These are phyloP conservation scores for Leccinum insolens DNA, from an alignment of 1,284 basidiomycete species.

Conservation along the genomic window DNA sequence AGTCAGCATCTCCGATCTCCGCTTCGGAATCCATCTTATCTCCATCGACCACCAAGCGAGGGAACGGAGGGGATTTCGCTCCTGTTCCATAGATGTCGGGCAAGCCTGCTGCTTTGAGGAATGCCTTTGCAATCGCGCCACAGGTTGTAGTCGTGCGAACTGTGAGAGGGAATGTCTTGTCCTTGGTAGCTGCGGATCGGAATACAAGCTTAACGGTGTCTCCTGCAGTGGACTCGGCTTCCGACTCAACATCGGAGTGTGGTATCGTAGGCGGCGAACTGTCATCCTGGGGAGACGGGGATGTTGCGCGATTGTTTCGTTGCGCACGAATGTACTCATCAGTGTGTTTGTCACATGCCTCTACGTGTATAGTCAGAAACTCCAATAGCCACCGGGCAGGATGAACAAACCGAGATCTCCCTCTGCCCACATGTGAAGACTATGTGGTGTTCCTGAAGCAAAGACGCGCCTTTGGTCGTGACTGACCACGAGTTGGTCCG, in stretches of 20 bases:
- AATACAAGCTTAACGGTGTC: conserved; percentile 65
- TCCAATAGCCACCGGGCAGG: not conserved
- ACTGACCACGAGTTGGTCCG: conserved; percentile 56
- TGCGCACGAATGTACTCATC: conserved; percentile 60
- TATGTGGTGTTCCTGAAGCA: conserved; percentile 64
- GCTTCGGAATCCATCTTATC: conserved; percentile 60
- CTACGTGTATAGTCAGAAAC: conserved; percentile 40
- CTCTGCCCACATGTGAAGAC: conserved; percentile 66
- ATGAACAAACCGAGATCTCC: conserved; percentile 59
- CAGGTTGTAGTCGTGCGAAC: conserved; percentile 77
- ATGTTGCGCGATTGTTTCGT: conserved; percentile 33
- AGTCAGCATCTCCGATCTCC: conserved; percentile 63
- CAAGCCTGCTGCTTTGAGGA: conserved; percentile 64
- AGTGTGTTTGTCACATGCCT: conserved; percentile 63
- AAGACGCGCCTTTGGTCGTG: conserved; percentile 64
- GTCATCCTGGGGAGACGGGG: conserved; percentile 24
- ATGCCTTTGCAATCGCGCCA: conserved; percentile 69
- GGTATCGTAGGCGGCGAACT: conserved; percentile 19
- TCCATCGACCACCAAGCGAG: conserved; percentile 65
- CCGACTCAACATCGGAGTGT: conserved; percentile 43
- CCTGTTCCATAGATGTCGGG: conserved; percentile 49
- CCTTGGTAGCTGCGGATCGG: conserved; percentile 51
- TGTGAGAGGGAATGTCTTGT: conserved; percentile 59
- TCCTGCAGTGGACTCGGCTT: conserved; percentile 42
- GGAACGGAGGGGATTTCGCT: conserved; percentile 38